Conservation (phyloP, 2,329 filamentous ascomycete genomes). For the Xylaria sp. region DNA sequence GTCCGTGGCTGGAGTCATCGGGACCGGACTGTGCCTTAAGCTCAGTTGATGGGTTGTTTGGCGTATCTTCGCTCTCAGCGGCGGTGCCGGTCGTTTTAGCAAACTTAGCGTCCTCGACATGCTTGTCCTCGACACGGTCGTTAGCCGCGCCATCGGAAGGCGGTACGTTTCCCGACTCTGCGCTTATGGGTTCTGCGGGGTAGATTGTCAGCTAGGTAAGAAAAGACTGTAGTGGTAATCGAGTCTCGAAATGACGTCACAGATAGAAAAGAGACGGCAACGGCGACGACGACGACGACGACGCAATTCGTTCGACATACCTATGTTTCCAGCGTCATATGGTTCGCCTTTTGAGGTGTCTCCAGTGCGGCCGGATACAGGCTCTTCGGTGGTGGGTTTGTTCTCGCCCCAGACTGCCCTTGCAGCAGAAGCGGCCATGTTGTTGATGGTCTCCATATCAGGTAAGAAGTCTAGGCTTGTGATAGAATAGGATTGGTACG, state of each 20-base stretch:
- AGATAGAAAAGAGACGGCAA: neutral
- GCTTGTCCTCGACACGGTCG: neutral
- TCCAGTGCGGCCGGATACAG: conserved; percentile 76
- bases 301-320: conserved; percentile 57
- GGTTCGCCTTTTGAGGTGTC: conserved; percentile 76
- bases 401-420: conserved; percentile 61
- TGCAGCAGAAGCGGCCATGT: conserved; percentile 61
- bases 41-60: conserved; percentile 46
- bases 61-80: conserved; percentile 41
- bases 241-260: conserved; percentile 18
- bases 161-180: conserved; percentile 2
- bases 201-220: neutral
- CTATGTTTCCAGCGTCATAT: conserved; percentile 81
- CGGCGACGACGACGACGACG: no score
- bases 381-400: conserved; percentile 63
- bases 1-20: conserved; percentile 47
- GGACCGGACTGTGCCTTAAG: conserved; percentile 43
- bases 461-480: neutral
- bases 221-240: conserved; percentile 15
- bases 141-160: conserved; percentile 5
- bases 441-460: conserved; percentile 73
- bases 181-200: conserved; percentile 17
- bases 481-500: neutral
- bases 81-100: conserved; percentile 45
- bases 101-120: conserved; percentile 34